phyloP scores from a whole-genome alignment of 441 rosid genomes.

The Euphorbia schlechtendalii region DNA sequence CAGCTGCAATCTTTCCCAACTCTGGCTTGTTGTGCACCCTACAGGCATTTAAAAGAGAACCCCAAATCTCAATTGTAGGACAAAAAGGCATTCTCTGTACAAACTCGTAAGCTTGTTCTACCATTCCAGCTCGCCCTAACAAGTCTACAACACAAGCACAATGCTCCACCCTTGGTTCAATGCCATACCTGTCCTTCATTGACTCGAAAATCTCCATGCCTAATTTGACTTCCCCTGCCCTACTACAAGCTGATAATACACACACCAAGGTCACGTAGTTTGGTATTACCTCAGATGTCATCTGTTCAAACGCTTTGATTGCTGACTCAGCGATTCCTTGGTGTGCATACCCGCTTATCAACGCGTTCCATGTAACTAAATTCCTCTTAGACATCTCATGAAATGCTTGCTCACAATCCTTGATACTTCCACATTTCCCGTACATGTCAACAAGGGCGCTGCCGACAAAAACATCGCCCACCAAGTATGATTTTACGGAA shows the following conservation, averaged over 20 bases:
- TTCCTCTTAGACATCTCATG: constrained; percentile 56
- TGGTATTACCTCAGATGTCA: constrained; percentile 46
- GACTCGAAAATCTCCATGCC: constrained; percentile 68
- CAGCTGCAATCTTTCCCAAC: constrained; percentile 62
- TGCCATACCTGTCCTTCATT: constrained; percentile 45
- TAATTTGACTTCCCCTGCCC: constrained; percentile 53
- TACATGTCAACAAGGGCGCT: constrained; percentile 87
- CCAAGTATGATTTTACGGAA: constrained; percentile 65
- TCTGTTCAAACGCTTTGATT: constrained; percentile 45
- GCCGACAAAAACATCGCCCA: constrained; percentile 55
- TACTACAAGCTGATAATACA: constrained; percentile 76
- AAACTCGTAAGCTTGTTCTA: constrained; percentile 55
- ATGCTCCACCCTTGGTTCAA: constrained; percentile 76
- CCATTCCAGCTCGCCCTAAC: constrained; percentile 84
- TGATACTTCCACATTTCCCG: constrained; percentile 80
- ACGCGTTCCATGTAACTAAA: constrained; percentile 67
- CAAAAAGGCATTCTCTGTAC: constrained; percentile 52
- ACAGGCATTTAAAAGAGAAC: constrained; percentile 84
- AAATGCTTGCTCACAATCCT: constrained; percentile 52
- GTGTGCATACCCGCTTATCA: constrained; percentile 76
- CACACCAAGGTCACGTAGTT: constrained; percentile 70
- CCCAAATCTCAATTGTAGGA: constrained; percentile 79
- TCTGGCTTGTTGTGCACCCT: constrained; percentile 59
- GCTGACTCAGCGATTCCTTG: constrained; percentile 65
- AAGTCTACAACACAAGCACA: constrained; percentile 78